Evolutionary conservation across 495 filamentous ascomycete genomes (phyloP).

Genomic region (Hypoxylon lienhwacheense): DNA sequence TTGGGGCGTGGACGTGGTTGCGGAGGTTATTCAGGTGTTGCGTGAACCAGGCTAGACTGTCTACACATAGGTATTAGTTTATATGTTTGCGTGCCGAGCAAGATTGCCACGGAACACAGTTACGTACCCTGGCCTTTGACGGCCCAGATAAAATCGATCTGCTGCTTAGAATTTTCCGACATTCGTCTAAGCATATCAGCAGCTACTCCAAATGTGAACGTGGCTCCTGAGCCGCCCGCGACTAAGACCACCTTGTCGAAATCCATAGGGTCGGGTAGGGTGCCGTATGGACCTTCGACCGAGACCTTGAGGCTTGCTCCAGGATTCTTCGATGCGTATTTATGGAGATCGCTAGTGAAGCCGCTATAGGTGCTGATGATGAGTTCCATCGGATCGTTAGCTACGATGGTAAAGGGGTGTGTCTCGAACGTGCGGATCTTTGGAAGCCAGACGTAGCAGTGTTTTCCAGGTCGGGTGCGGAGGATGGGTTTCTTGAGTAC

Average conservation of each 20-base stretch:
- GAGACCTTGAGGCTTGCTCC: conserved; percentile 53
- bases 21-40: conserved; percentile 50
- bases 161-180: conserved; percentile 44
- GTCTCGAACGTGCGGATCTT: conserved; percentile 58
- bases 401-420: conserved; percentile 65
- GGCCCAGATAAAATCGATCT: conserved; percentile 60
- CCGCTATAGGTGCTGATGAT: conserved; percentile 59
- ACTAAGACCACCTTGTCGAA: conserved; percentile 62
- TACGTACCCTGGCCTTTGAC: conserved; percentile 53
- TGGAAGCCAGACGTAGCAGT: conserved; percentile 64
- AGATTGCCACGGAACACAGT: background rate
- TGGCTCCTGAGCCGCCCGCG: conserved; percentile 61
- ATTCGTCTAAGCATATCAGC: conserved; percentile 53
- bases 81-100: background rate
- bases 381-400: conserved; percentile 55
- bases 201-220: conserved; percentile 59
- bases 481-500: conserved; percentile 52
- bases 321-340: conserved; percentile 52
- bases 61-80: conserved; percentile 30
- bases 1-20: conserved; percentile 46
- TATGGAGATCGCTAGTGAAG: conserved; percentile 58
- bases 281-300: conserved; percentile 62
- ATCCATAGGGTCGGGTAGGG: conserved; percentile 56
- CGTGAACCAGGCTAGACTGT: conserved; percentile 56
- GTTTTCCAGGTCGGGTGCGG: conserved; percentile 56